These are phyloP conservation scores for Neurospora tetraspora DNA, from an alignment of 495 filamentous ascomycete species.

Conservation along the genomic window DNA sequence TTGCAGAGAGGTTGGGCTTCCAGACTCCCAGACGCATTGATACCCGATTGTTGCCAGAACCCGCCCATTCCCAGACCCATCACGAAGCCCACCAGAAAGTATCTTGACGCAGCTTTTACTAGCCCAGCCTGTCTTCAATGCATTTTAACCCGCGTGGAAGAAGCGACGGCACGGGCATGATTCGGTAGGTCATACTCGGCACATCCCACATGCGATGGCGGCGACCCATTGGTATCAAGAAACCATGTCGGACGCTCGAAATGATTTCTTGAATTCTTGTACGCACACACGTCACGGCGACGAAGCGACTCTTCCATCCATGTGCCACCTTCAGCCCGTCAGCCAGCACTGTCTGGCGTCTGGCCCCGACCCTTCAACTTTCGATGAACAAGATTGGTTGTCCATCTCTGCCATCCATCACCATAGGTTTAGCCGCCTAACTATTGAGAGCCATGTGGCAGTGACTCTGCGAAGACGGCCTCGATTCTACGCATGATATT, in stretches of 20 bases:
- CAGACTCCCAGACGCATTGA: slow-evolving; percentile 20
- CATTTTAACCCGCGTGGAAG: background rate
- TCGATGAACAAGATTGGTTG: background rate
- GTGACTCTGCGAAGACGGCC: background rate
- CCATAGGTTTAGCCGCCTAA: background rate
- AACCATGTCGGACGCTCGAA: background rate
- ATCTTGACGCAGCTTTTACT: slow-evolving; percentile 6
- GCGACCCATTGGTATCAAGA: background rate
- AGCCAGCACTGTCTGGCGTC: background rate
- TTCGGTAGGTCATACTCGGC: slow-evolving; percentile 8
- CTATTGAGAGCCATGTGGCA: background rate
- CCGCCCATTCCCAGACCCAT: slow-evolving; percentile 8
- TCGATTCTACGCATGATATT: background rate
- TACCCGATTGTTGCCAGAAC: slow-evolving; percentile 21
- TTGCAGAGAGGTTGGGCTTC: slow-evolving; percentile 15
- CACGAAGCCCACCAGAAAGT: background rate
- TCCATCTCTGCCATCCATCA: background rate
- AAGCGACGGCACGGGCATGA: background rate
- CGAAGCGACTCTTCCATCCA: background rate
- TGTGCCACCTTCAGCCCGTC: background rate
- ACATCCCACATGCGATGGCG: background rate
- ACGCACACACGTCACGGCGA: background rate
- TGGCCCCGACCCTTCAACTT: background rate
- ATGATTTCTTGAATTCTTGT: background rate
- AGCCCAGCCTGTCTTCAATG: slow-evolving; percentile 8